Evolutionary conservation across 225 moss, liverwort and hornwort genomes (phyloP).

Genomic region (Lunularia cruciata): DNA sequence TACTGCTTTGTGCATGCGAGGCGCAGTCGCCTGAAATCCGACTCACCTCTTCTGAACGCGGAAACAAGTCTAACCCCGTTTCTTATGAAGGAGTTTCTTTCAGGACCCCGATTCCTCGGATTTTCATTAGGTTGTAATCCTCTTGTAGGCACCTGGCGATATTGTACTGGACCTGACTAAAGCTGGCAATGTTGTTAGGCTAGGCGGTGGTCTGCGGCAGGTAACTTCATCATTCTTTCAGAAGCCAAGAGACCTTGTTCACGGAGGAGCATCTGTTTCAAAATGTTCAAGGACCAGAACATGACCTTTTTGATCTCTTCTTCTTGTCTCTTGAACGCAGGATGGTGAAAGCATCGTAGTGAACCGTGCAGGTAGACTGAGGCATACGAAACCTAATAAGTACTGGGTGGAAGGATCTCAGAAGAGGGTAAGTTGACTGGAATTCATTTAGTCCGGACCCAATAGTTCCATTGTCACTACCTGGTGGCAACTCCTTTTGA

Average conservation of each 20-base stretch:
- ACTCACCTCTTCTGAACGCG: not conserved
- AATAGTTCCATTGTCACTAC: too few species aligned
- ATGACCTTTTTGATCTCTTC: not conserved
- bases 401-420: slow-evolving; percentile 97
- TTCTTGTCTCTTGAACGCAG: slow-evolving; percentile 30
- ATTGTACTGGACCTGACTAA: slow-evolving; percentile 38
- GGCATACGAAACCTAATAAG: slow-evolving; percentile 67
- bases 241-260: not conserved
- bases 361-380: slow-evolving; percentile 69
- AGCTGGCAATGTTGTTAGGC: slow-evolving; percentile 38
- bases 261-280: not conserved
- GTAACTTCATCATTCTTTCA: not conserved
- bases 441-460: too few species aligned
- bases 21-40: not conserved
- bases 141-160: slow-evolving; percentile 43
- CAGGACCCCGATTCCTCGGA: too few species aligned
- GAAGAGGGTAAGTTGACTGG: slow-evolving; percentile 65
- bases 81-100: too few species aligned
- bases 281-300: not conserved
- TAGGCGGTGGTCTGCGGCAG: slow-evolving; percentile 48
- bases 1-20: not conserved
- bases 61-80: too few species aligned
- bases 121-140: too few species aligned
- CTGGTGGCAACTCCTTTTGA: too few species aligned
- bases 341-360: slow-evolving; percentile 73